Evolutionary conservation across 2,329 filamentous ascomycete species (phyloP).

Genomic region (Penicillium janthinellum): DNA sequence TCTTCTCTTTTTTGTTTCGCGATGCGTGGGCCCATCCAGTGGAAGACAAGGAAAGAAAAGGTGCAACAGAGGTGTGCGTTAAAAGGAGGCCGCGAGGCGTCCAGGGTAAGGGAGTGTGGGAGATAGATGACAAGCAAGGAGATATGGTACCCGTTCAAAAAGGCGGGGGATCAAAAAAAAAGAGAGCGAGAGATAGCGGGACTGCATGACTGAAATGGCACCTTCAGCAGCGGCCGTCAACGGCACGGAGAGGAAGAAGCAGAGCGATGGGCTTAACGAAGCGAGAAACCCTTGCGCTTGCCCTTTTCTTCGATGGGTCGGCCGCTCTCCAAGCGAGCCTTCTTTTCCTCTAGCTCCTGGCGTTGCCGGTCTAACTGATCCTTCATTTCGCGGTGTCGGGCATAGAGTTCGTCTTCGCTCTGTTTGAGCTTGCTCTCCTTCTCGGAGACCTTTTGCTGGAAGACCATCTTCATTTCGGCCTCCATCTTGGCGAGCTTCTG

Average conservation of each 20-base stretch:
- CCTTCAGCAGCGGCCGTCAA: slow-evolving; percentile 20
- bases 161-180: slow-evolving; percentile 7
- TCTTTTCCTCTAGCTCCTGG: slow-evolving; percentile 97
- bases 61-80: slow-evolving; percentile 19
- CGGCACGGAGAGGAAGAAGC: slow-evolving; percentile 21
- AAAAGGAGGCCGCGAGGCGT: slow-evolving; percentile 4
- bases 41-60: slow-evolving; percentile 20
- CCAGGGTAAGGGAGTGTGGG: slow-evolving; percentile 26
- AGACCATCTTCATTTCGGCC: slow-evolving; percentile 99
- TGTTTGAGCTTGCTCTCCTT: slow-evolving; percentile 99
- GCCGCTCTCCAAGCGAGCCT: slow-evolving; percentile 89
- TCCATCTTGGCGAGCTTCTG: slow-evolving; percentile 99
- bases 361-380: slow-evolving; percentile 96
- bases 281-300: slow-evolving; percentile 99
- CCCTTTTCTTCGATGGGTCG: slow-evolving; percentile 95
- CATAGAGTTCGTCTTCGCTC: slow-evolving; percentile 98
- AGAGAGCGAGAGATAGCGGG: slow-evolving; percentile 25
- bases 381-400: slow-evolving; percentile 99
- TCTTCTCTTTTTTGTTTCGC: slow-evolving; percentile 24
- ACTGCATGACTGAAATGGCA: slow-evolving; percentile 5
- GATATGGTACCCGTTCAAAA: slow-evolving; percentile 14
- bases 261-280: slow-evolving; percentile 66
- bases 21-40: slow-evolving; percentile 31
- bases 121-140: slow-evolving; percentile 18
- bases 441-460: slow-evolving; percentile 99